Conservation (phyloP, 2,329 filamentous ascomycete species). For the Botryotinia calthae region DNA sequence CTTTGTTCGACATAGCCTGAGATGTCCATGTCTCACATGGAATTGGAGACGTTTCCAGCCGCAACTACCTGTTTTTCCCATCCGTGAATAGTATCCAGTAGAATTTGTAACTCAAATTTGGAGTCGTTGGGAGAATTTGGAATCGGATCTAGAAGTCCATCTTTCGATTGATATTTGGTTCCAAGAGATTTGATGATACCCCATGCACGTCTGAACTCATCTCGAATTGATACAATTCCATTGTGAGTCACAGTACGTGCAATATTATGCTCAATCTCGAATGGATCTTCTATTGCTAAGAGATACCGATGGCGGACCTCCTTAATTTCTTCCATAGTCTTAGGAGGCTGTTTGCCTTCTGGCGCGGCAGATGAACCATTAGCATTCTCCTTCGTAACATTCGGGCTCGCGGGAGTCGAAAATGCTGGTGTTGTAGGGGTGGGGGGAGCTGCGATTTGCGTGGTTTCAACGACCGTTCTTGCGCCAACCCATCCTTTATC, state of each 20-base stretch:
- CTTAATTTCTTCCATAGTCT: slow-evolving; percentile 45
- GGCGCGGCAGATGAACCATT: neutral
- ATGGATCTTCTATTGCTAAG: slow-evolving; percentile 89
- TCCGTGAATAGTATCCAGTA: slow-evolving; percentile 35
- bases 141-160: slow-evolving; percentile 31
- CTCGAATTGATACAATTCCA: slow-evolving; percentile 76
- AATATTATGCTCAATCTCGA: slow-evolving; percentile 84
- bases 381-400: neutral
- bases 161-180: slow-evolving; percentile 33
- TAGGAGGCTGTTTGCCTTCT: slow-evolving; percentile 22
- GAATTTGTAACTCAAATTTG: slow-evolving; percentile 26
- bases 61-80: neutral
- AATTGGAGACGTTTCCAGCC: neutral
- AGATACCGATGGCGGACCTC: slow-evolving; percentile 78
- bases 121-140: slow-evolving; percentile 15
- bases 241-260: slow-evolving; percentile 81
- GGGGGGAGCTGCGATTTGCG: slow-evolving; percentile 39
- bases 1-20: neutral
- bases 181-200: slow-evolving; percentile 61
- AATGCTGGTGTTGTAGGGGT: slow-evolving; percentile 27
- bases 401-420: neutral
- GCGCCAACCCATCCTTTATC: slow-evolving; percentile 86
- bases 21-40: neutral
- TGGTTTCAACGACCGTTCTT: slow-evolving; percentile 62
- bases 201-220: slow-evolving; percentile 82